These are phyloP conservation scores for Sporodiniella umbellata DNA, from an alignment of 371 early-diverging fungal genomes.

Conservation along the genomic window DNA sequence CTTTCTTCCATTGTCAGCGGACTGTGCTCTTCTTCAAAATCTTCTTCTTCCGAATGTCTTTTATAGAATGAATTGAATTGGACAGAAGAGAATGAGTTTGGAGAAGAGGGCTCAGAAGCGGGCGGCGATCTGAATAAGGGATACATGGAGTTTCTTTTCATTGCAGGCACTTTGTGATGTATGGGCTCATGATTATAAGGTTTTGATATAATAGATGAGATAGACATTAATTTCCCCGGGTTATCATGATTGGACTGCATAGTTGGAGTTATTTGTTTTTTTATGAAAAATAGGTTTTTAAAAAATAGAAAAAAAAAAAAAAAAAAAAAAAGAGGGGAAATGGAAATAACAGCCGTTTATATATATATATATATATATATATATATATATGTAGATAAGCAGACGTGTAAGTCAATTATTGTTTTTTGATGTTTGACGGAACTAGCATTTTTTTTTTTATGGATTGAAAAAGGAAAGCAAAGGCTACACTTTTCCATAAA, in stretches of 20 bases:
- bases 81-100: conserved; percentile 12
- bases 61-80: neutral
- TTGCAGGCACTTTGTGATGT: conserved; percentile 21
- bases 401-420: too few species aligned
- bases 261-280: too few species aligned
- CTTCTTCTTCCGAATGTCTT: neutral
- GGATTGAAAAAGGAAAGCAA: too few species aligned
- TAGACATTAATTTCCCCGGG: conserved; percentile 32
- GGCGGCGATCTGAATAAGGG: conserved; percentile 30
- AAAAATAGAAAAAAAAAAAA: neutral
- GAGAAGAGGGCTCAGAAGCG: conserved; percentile 33
- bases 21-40: conserved; percentile 4
- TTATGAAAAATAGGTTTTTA: too few species aligned
- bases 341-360: too few species aligned
- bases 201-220: conserved; percentile 34
- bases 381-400: too few species aligned
- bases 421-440: too few species aligned
- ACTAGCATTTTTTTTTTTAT: too few species aligned
- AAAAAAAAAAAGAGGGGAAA: neutral
- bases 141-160: conserved; percentile 9
- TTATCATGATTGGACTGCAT: neutral
- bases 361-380: too few species aligned
- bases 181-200: conserved; percentile 17
- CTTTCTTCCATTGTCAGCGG: conserved; percentile 53
- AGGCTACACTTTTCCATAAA: neutral